phyloP scores from a whole-genome alignment of 148 eudicot species.

The Euryodendron excelsum region DNA sequence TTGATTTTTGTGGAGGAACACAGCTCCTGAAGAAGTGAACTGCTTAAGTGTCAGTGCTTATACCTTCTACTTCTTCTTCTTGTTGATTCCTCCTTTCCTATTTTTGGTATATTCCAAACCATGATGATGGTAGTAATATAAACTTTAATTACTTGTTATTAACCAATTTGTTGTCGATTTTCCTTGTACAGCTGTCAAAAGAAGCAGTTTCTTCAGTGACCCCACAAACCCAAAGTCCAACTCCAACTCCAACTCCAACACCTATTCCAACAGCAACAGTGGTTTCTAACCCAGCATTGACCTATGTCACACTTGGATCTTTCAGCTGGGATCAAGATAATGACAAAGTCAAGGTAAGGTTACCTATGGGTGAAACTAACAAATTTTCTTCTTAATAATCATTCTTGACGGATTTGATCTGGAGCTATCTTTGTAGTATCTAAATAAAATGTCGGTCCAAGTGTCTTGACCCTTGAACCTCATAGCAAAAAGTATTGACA shows the following conservation, averaged over 20 bases:
- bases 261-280: slow-evolving; percentile 35
- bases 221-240: slow-evolving; percentile 23
- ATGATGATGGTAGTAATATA: too few species aligned
- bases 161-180: slow-evolving; percentile 7
- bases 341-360: slow-evolving; percentile 76
- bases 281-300: slow-evolving; percentile 41
- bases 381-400: too few species aligned
- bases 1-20: too few species aligned
- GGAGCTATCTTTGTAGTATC: background rate
- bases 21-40: too few species aligned
- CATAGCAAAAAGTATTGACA: background rate
- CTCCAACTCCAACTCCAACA: slow-evolving; percentile 13
- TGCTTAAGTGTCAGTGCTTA: too few species aligned
- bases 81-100: too few species aligned
- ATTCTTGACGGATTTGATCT: too few species aligned
- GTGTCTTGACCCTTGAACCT: background rate
- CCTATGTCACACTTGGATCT: slow-evolving; percentile 54
- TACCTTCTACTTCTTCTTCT: too few species aligned
- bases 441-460: background rate
- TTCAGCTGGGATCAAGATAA: slow-evolving; percentile 97
- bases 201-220: slow-evolving; percentile 39
- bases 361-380: background rate
- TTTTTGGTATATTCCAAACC: too few species aligned
- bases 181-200: slow-evolving; percentile 43
- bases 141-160: background rate